Evolutionary conservation across 352 stramenopile genomes (phyloP), one percentile per base, ranked within the genome.

Genomic region (Peronospora destructor): DNA sequence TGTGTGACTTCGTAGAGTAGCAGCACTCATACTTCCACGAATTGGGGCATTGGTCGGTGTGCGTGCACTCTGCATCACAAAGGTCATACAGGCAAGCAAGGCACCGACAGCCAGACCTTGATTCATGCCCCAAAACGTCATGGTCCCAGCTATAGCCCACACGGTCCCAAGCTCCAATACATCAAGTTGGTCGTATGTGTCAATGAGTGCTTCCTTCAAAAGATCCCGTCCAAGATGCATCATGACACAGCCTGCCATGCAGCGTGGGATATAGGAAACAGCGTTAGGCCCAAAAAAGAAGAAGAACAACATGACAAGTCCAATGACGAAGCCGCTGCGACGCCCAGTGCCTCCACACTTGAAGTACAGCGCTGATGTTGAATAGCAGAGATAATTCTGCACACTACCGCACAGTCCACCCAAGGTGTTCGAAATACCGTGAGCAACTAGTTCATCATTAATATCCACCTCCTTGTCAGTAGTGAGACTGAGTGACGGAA

Each of bases 111-210:
- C 74, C 30, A 98, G 74, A 8, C 79, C 79, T 34, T 91, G 68
- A 60, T 88, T 94, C 87, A 98, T 97, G 4, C 90, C 90, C 76
- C 78, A 93, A 32, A 94, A 83, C 7, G 85, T 96, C 90, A 98
- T 97, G 16, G 84, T 84, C 26, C 87, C 66, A 9, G 78, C 71
- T 44, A 97, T 97, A 4, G 80, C 63, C 87, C 82, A 96, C 30
- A 98, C 94, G 0, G 84, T 94, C 17, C 65, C 72, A 12, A 97
- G 89, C 43, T 98, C 91, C 52, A 97, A 61, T 11, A 60, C 62
- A 73, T 97, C 89, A 9, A 96, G 82, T 49, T 96, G 87, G 14
- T 76, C 65, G 44, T 83, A 85, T 28, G 80, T 94, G 60, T 96
- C 86, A 52, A 89, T 82, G 4, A 95, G 68, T n/a, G 87, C 84